Conservation (phyloP, 1,139 yeast genomes). For the Geotrichum cucujoidarum region DNA sequence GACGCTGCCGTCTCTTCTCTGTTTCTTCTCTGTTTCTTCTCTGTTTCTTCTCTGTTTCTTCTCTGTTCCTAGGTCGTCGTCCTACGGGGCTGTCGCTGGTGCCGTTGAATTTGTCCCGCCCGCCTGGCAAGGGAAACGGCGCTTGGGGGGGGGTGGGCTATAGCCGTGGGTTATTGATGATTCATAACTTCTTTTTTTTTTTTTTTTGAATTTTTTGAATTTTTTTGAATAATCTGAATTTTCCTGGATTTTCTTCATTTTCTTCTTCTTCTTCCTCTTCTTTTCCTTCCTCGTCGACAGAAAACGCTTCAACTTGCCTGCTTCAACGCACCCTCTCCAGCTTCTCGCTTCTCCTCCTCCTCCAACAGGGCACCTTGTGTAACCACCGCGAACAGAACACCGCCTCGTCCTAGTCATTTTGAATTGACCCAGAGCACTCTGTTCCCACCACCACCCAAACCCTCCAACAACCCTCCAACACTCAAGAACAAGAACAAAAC, state of each 20-base stretch:
- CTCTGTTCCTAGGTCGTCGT: too few relatives aligned
- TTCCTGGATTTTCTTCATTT: neutral
- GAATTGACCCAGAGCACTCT: slow-evolving; percentile 3
- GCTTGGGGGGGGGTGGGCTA: too few relatives aligned
- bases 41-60: too few relatives aligned
- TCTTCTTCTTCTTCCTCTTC: neutral
- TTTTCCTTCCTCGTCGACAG: neutral
- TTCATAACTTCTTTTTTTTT: neutral
- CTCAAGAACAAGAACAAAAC: neutral
- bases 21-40: too few relatives aligned
- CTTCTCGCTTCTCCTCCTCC: neutral
- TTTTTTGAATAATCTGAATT: neutral
- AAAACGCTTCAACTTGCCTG: slow-evolving; percentile 4
- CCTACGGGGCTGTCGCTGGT: too few relatives aligned
- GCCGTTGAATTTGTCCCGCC: too few relatives aligned
- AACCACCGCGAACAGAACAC: too few relatives aligned
- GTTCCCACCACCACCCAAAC: neutral
- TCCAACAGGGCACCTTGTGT: neutral
- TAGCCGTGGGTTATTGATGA: neutral
- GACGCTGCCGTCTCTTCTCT: too few relatives aligned
- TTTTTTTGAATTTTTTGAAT: neutral
- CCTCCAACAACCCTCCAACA: neutral
- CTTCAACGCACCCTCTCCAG: slow-evolving; percentile 7
- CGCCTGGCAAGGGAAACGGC: too few relatives aligned
- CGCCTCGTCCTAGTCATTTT: slow-evolving; percentile 1